A percentile compares a stretch with the other conserved stretches of the same genome.
These are phyloP conservation scores for Ophiostoma sp. DNA, from an alignment of 2,329 filamentous ascomycete species.

Conservation along the genomic window DNA sequence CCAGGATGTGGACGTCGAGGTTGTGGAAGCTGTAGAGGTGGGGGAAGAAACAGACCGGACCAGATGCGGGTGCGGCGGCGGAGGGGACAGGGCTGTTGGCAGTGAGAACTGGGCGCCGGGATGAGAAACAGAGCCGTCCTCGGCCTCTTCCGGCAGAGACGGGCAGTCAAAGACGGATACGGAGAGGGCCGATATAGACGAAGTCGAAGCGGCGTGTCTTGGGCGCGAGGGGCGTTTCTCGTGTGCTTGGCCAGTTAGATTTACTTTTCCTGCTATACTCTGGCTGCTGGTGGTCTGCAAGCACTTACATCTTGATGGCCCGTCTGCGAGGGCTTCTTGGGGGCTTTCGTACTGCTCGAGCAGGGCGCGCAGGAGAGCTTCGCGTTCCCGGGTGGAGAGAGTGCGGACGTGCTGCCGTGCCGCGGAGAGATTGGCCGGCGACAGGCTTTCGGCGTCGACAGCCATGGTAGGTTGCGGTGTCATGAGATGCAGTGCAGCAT, in stretches of 20 bases:
- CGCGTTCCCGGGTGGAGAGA: constrained; percentile 33
- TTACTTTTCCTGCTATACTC: neutral
- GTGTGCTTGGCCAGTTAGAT: neutral
- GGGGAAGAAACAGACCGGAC: neutral
- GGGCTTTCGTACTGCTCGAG: constrained; percentile 32
- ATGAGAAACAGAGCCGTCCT: neutral
- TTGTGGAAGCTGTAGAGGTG: neutral
- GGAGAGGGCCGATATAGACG: neutral
- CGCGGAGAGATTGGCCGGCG: constrained; percentile 29
- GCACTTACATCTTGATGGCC: neutral
- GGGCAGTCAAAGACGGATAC: constrained; percentile 18
- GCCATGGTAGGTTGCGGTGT: neutral
- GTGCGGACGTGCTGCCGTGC: constrained; percentile 34
- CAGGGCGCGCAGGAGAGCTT: constrained; percentile 34
- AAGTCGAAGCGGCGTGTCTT: neutral
- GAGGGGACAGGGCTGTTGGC: neutral
- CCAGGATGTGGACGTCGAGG: neutral
- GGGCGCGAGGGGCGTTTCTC: neutral
- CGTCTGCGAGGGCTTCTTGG: neutral
- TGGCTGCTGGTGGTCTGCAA: neutral
- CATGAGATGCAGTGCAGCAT: neutral
- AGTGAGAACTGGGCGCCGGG: neutral
- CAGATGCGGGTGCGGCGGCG: neutral
- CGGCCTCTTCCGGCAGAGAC: constrained; percentile 19
- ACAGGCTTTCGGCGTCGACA: constrained; percentile 18